Percentiles rank a stretch among this genome's conserved stretches.
Evolutionary conservation across 2,329 filamentous ascomycete genomes (phyloP).

Genomic region (Coleophoma crateriformis): DNA sequence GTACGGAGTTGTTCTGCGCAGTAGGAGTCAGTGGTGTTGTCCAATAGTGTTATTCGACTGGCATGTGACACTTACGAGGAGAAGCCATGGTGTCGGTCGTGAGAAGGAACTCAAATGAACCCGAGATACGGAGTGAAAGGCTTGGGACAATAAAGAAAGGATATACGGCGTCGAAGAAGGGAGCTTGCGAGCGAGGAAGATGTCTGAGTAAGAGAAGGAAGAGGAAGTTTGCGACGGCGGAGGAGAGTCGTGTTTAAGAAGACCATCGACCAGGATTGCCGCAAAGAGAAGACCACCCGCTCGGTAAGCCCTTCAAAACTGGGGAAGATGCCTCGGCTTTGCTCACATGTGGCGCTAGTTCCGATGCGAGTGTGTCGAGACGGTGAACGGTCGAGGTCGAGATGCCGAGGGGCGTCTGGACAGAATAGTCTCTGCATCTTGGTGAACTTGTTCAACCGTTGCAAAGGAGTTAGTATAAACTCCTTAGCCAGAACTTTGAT

Average conservation of each 20-base stretch:
- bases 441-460: no score
- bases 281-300: background rate
- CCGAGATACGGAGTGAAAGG: background rate
- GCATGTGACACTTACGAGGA: conserved; percentile 57
- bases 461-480: no score
- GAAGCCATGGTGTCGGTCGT: conserved; percentile 58
- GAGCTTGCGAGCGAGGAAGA: background rate
- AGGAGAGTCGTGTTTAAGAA: background rate
- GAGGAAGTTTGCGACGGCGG: conserved; percentile 1
- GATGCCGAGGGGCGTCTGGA: no score
- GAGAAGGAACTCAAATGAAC: background rate
- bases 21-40: conserved; percentile 14
- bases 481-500: no score
- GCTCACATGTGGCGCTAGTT: background rate
- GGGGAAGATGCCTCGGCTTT: conserved; percentile 25
- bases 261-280: background rate
- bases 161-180: conserved; percentile 1
- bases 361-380: background rate
- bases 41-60: background rate
- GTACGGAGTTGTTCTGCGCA: conserved; percentile 79
- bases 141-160: background rate
- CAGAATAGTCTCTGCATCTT: no score
- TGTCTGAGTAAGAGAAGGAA: conserved; percentile 1
- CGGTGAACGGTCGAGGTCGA: no score
- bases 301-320: conserved; percentile 3